Conservation (phyloP, 169 alveolate species). For the Hepatocystis sp. region DNA sequence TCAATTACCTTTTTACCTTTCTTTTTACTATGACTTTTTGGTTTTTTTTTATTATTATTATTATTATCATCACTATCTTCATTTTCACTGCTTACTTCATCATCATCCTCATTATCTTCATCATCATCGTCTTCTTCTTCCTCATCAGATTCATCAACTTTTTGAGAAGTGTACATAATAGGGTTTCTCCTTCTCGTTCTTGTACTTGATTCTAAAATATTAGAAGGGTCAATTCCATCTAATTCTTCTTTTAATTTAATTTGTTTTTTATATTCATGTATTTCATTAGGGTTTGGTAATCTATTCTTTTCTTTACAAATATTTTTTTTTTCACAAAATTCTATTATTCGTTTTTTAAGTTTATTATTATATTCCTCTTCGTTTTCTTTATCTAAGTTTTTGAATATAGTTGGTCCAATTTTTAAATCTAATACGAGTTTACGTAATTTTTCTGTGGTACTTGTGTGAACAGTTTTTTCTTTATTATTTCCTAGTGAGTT, state of each 20-base stretch:
- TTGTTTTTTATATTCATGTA: conserved; percentile 57
- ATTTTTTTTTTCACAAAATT: conserved; percentile 50
- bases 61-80: conserved; percentile 10
- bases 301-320: conserved; percentile 50
- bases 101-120: conserved; percentile 9
- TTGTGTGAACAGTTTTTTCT: conserved; percentile 34
- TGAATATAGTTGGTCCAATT: conserved; percentile 72
- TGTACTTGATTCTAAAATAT: conserved; percentile 60
- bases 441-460: conserved; percentile 41
- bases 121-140: conserved; percentile 43
- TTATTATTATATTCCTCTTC: conserved; percentile 61
- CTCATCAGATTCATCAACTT: conserved; percentile 24
- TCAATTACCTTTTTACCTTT: background rate
- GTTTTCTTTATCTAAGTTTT: conserved; percentile 57
- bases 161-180: conserved; percentile 10
- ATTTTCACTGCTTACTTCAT: conserved; percentile 4
- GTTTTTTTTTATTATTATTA: background rate
- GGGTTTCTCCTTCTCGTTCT: conserved; percentile 65
- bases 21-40: background rate
- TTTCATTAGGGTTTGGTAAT: conserved; percentile 52
- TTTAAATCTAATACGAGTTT: conserved; percentile 59
- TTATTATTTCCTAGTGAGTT: conserved; percentile 17
- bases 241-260: conserved; percentile 55
- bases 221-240: conserved; percentile 73
- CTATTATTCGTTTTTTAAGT: conserved; percentile 40